These are phyloP conservation scores for Serendipita sp. DNA, from an alignment of 768 basidiomycete species.

Conservation along the genomic window DNA sequence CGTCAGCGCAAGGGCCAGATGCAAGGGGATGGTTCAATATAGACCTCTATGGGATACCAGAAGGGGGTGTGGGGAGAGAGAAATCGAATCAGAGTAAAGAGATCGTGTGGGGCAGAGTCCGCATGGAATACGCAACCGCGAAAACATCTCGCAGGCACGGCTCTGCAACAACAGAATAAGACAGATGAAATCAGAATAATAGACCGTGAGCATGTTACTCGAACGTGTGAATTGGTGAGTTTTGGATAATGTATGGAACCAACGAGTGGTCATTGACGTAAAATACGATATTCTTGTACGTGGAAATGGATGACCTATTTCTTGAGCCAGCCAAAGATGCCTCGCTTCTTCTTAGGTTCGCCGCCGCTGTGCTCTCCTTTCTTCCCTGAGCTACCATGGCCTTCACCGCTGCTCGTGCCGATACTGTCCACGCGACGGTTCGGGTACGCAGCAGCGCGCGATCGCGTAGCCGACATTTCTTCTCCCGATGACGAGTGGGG, in stretches of 20 bases:
- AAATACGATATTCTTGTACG: too few species aligned
- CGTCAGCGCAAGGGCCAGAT: neutral
- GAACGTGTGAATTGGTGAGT: neutral
- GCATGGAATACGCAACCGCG: too few species aligned
- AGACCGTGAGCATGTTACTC: neutral
- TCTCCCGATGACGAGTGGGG: slow-evolving; percentile 2
- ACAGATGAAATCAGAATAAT: too few species aligned
- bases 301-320: neutral
- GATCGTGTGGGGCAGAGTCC: too few species aligned
- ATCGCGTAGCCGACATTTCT: neutral
- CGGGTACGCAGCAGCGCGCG: neutral
- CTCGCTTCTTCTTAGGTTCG: neutral
- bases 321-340: neutral
- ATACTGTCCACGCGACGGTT: neutral
- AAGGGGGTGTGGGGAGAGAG: too few species aligned
- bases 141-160: too few species aligned
- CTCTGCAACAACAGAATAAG: too few species aligned
- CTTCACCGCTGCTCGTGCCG: neutral
- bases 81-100: too few species aligned
- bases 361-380: neutral
- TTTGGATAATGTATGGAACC: neutral
- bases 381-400: neutral
- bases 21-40: neutral
- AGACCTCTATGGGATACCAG: too few species aligned
- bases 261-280: too few species aligned